phyloP scores from a whole-genome alignment of 257 asterid species.

The Primulina tabacum region DNA sequence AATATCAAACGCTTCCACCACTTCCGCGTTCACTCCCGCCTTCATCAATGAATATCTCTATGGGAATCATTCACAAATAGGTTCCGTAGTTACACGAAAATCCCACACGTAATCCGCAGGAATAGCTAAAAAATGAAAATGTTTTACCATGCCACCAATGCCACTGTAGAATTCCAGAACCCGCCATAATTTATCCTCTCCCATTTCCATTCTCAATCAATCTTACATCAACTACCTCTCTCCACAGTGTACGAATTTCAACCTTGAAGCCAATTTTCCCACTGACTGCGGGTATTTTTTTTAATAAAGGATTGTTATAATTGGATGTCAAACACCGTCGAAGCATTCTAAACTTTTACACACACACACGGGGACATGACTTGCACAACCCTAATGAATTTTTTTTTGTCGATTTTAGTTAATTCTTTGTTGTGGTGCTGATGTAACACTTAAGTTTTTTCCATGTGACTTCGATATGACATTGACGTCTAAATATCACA shows the following conservation, averaged over 20 bases:
- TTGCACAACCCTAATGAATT: too few relatives aligned
- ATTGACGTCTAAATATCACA: too few relatives aligned
- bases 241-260: neutral
- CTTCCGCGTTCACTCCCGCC: constrained; percentile 68
- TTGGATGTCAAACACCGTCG: too few relatives aligned
- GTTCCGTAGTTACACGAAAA: neutral
- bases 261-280: too few relatives aligned
- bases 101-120: neutral
- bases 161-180: constrained; percentile 95
- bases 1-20: constrained; percentile 89
- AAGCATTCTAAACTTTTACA: too few relatives aligned
- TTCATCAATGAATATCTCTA: constrained; percentile 75
- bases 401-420: too few relatives aligned
- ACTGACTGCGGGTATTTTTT: too few relatives aligned
- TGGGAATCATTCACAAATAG: neutral
- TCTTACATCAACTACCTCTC: neutral
- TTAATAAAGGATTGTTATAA: too few relatives aligned
- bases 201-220: constrained; percentile 35
- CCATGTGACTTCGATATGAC: too few relatives aligned
- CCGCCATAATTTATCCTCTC: constrained; percentile 62
- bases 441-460: too few relatives aligned
- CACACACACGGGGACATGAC: too few relatives aligned
- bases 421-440: too few relatives aligned
- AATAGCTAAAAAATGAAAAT: neutral
- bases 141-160: constrained; percentile 81